Percentiles rank a stretch among this genome's conserved stretches.
These are phyloP conservation scores for Oidiodendron maius DNA, from an alignment of 495 filamentous ascomycete species.

Conservation along the genomic window DNA sequence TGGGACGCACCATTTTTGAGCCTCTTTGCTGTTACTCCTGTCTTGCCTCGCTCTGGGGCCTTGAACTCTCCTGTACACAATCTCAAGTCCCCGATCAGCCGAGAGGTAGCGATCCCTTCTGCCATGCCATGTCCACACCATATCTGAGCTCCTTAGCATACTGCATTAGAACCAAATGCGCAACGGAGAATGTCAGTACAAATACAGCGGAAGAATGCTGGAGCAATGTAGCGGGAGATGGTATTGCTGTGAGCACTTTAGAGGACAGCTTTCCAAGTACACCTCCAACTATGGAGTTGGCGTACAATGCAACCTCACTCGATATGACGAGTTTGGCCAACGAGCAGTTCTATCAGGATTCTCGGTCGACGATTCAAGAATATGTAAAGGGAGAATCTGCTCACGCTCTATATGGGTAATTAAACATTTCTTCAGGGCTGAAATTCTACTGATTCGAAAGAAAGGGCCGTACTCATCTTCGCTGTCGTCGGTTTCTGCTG, in stretches of 20 bases:
- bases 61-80: neutral
- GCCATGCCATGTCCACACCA: neutral
- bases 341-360: neutral
- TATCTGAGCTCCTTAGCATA: neutral
- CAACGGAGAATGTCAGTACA: neutral
- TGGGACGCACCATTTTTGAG: neutral
- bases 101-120: neutral
- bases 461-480: neutral
- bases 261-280: neutral
- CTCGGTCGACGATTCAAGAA: neutral
- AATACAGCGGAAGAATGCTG: neutral
- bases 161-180: neutral
- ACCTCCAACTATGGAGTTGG: neutral
- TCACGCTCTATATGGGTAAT: slow-evolving; percentile 1
- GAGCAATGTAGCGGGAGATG: neutral
- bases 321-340: neutral
- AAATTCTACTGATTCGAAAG: neutral
- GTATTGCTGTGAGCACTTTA: neutral
- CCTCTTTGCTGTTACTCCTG: neutral
- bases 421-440: neutral
- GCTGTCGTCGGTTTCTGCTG: neutral
- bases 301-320: neutral
- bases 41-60: neutral
- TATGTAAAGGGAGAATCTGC: neutral
- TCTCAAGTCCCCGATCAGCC: neutral